Evolutionary conservation across 2,329 filamentous ascomycete genomes (phyloP).

Genomic region (Colletotrichum eremochloae): DNA sequence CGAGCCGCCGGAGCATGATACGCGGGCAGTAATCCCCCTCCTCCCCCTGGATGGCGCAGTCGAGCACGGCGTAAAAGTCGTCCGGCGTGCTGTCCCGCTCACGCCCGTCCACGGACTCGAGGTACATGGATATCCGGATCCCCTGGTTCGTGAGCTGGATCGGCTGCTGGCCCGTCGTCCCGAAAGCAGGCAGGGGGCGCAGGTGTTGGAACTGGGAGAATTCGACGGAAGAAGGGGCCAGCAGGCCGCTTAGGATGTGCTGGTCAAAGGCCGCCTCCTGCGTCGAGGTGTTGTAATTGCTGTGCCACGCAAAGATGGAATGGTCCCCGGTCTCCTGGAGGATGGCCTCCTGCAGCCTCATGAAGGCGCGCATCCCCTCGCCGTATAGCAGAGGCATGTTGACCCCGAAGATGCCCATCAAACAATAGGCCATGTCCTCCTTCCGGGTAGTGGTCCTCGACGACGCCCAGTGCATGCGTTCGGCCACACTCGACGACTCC

Average conservation of each 20-base stretch:
- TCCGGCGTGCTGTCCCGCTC: not conserved
- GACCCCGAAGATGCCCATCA: conserved; percentile 48
- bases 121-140: conserved; percentile 7
- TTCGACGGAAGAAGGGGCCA: not conserved
- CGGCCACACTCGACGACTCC: conserved; percentile 45
- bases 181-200: conserved; percentile 1
- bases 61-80: conserved; percentile 3
- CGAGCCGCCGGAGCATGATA: not conserved
- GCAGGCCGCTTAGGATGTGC: not conserved
- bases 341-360: conserved; percentile 46
- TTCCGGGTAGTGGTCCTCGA: conserved; percentile 43
- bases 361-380: conserved; percentile 46
- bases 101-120: not conserved
- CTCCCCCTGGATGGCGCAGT: conserved; percentile 1
- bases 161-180: conserved; percentile 13
- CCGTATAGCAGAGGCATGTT: conserved; percentile 48
- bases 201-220: conserved; percentile 8
- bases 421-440: conserved; percentile 47
- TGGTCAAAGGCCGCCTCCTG: conserved; percentile 8
- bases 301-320: conserved; percentile 20
- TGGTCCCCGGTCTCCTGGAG: conserved; percentile 37
- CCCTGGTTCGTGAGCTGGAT: conserved; percentile 14
- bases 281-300: conserved; percentile 2
- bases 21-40: not conserved
- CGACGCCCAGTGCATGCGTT: conserved; percentile 49